Base-by-base conservation (phyloP, 805 yeast species). In the Lipomyces chichibuensis region DNA sequence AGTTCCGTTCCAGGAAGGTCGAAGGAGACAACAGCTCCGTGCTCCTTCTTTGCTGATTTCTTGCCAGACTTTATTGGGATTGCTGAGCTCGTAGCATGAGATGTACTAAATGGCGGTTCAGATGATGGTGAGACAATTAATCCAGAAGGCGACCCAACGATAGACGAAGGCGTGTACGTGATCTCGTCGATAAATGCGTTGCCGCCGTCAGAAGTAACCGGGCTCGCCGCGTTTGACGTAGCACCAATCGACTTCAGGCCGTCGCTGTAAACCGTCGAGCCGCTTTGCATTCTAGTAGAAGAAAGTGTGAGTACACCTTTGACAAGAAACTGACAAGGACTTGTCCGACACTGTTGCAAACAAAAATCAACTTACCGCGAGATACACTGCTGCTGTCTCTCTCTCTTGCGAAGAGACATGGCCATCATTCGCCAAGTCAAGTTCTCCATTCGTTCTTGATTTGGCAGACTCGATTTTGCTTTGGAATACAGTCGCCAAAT, bases 391-490 rank as follows among this genome's bases (percentile, higher is more conserved):
- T 57, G 63, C 49, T 69, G 59, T 13, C 61, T 60, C 49, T 66
- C 67, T 53, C 64, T 63, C 64, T 61, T 65, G 39, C 71, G 69
- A 17, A 72, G 63, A 32, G 71, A 65, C 73, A 88, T 80, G 56
- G 83, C 85, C 93, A 92, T 88, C 86, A 92, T 84, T 66, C 97
- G 80, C 97, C 97, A 92, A 9, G 96, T 87, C 63, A 92, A 77
- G 75, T 92, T 92, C 74, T 90, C 91, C 87, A 92, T 89, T 60
- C 97, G 80, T 33, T 86, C 84, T 64, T 85, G 84, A 76, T 90
- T 87, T 0, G 97, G 96, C 53, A 92, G 78, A 13, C 88, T 82
- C 11, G 90, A 87, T 71, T 85, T 86, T 17, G 96, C 96, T 70
- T 84, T 85, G 61, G 88, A 82, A 77, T 92, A 92, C 88, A 92